These are phyloP conservation scores for Chaetoceros muelleri DNA, from an alignment of 108 stramenopile genomes.

Conservation along the genomic window DNA sequence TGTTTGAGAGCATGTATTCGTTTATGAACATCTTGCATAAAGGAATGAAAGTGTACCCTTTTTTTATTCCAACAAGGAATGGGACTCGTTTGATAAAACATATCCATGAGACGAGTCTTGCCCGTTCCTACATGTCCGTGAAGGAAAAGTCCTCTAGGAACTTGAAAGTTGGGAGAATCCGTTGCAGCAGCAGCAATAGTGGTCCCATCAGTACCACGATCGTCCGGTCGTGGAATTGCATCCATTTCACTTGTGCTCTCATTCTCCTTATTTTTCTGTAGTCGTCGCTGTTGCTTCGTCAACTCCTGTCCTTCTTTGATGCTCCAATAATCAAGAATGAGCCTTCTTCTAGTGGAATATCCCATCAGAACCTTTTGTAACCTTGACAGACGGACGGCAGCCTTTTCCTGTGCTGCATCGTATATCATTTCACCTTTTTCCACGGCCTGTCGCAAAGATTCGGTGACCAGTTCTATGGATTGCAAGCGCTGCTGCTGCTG, in stretches of 20 bases:
- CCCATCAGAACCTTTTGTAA: slow-evolving; percentile 35
- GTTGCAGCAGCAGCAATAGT: neutral
- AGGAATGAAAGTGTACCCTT: slow-evolving; percentile 93
- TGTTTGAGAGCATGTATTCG: slow-evolving; percentile 75
- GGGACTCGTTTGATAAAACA: slow-evolving; percentile 52
- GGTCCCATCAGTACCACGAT: neutral
- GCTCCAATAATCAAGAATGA: neutral
- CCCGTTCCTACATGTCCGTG: slow-evolving; percentile 93
- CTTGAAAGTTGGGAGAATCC: slow-evolving; percentile 9
- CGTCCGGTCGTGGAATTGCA: neutral
- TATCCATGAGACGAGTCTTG: slow-evolving; percentile 94
- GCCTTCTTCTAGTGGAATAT: slow-evolving; percentile 21
- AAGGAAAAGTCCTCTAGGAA: slow-evolving; percentile 81
- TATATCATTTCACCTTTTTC: slow-evolving; percentile 6
- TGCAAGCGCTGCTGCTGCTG: no score
- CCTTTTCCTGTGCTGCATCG: slow-evolving; percentile 35
- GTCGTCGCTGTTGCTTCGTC: slow-evolving; percentile 1
- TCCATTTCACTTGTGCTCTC: slow-evolving; percentile 1
- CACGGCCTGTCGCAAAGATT: slow-evolving; percentile 1
- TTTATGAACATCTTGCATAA: slow-evolving; percentile 85
- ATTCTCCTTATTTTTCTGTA: neutral
- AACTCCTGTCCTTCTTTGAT: slow-evolving; percentile 2
- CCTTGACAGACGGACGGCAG: slow-evolving; percentile 39
- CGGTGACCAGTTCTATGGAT: neutral
- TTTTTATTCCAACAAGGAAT: slow-evolving; percentile 20